phyloP scores from a whole-genome alignment of 2,329 filamentous ascomycete genomes.

The Aphanoascus verrucosus region DNA sequence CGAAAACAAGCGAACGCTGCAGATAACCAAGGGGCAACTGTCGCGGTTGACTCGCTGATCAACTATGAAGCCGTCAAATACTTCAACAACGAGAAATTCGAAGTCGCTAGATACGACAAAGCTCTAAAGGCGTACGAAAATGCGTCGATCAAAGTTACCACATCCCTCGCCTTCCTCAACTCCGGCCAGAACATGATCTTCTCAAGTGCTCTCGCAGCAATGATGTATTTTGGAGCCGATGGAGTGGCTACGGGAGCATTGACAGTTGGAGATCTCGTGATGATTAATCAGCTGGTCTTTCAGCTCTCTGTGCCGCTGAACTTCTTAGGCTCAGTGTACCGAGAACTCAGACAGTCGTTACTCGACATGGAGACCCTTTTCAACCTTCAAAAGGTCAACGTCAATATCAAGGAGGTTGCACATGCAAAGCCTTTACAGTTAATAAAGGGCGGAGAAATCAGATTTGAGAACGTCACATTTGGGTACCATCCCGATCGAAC shows the following conservation, averaged over 20 bases:
- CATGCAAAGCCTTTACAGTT: conserved; percentile 64
- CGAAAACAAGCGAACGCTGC: conserved; percentile 89
- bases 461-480: conserved; percentile 89
- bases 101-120: conserved; percentile 80
- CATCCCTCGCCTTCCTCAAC: conserved; percentile 85
- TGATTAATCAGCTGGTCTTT: conserved; percentile 98
- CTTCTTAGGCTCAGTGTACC: conserved; percentile 95
- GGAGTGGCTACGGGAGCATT: conserved; percentile 72
- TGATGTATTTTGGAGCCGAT: conserved; percentile 95
- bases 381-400: conserved; percentile 92
- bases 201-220: conserved; percentile 79
- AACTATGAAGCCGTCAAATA: conserved; percentile 99
- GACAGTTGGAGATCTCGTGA: conserved; percentile 91
- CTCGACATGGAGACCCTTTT: conserved; percentile 98
- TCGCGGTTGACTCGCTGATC: conserved; percentile 91
- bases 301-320: conserved; percentile 94
- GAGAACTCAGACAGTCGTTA: conserved; percentile 85
- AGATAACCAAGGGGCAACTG: conserved; percentile 88
- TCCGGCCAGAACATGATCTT: conserved; percentile 96
- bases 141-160: conserved; percentile 93
- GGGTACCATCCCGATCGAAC: conserved; percentile 79
- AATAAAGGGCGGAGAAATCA: conserved; percentile 72
- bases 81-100: conserved; percentile 97
- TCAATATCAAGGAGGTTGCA: conserved; percentile 67
- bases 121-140: conserved; percentile 79